Evolutionary conservation across 1,284 basidiomycete genomes (phyloP).

Genomic region (Trametes sp.): DNA sequence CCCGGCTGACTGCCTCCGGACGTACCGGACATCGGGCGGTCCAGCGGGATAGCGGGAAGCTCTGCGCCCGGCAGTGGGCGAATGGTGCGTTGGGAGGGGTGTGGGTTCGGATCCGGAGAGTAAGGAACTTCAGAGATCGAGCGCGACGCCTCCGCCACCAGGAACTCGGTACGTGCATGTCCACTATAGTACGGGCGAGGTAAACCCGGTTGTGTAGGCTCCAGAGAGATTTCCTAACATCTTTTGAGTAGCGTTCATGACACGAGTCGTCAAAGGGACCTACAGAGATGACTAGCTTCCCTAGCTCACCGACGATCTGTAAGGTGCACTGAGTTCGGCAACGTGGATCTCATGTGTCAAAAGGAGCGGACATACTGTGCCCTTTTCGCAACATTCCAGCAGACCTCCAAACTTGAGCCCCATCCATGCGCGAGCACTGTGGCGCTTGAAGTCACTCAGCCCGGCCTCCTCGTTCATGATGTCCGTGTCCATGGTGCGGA

Average conservation of each 20-base stretch:
- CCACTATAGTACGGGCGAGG: constrained; percentile 78
- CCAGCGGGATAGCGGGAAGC: constrained; percentile 17
- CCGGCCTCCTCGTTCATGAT: constrained; percentile 87
- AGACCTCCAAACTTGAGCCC: constrained; percentile 90
- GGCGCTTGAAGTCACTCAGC: constrained; percentile 87
- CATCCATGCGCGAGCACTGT: constrained; percentile 75
- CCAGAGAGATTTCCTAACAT: constrained; percentile 79
- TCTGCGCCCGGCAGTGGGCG: constrained; percentile 27
- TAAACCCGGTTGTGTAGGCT: constrained; percentile 82
- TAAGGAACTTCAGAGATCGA: constrained; percentile 65
- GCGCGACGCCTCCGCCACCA: constrained; percentile 71
- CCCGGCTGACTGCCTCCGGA: constrained; percentile 12
- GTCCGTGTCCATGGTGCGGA: constrained; percentile 80
- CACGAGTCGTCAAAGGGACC: constrained; percentile 33
- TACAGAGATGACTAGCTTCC: constrained; percentile 79
- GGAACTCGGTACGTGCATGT: constrained; percentile 64
- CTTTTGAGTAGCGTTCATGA: constrained; percentile 5
- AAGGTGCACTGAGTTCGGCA: neutral
- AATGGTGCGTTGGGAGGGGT: constrained; percentile 32
- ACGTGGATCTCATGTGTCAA: constrained; percentile 8
- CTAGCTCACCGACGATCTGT: constrained; percentile 85
- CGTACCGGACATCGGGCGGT: constrained; percentile 14
- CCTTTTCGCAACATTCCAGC: constrained; percentile 87
- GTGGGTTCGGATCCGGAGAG: constrained; percentile 48
- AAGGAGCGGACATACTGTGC: constrained; percentile 54